Evolutionary conservation across 805 yeast species (phyloP), one percentile per base, ranked within the genome.

Genomic region (Komagataella kurtzmanii): DNA sequence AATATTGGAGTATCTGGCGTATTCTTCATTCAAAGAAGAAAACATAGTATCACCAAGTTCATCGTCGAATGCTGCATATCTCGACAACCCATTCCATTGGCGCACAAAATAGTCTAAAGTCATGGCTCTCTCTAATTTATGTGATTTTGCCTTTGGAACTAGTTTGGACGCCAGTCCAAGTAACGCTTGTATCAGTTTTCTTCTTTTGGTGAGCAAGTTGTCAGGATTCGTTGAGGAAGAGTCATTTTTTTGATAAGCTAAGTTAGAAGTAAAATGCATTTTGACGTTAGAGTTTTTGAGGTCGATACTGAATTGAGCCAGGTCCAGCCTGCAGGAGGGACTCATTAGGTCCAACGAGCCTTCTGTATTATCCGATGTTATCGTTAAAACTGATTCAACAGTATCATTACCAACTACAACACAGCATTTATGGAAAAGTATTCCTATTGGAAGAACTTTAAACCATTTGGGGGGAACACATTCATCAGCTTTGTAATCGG

Each of bases 71-170:
- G 64, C 58, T n/a, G 79, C 61, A 61, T 90, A 91, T 44, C 93
- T 74, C 12, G 79, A 70, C 23, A 91, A 66, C 1, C 98, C 98
- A 54, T 70, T 75, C 98, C 98, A 91, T 52, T 69, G 69, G n/a
- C 40, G 40, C 4, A 30, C 40, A 30, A 30, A 30, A 30, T 30
- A 30, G 12, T 24, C 64, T 61, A 6, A 55, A 49, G 46, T 59
- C 63, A 2, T 51, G 54, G 10, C 58, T 55, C 6, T 54, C 48
- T n/a, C 56, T 52, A 3, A 52, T 21, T 50, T 53, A 10, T 8
- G 36, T 18, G 51, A 24, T 49, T 47, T 17, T 53, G 23, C 14
- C 49, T 48, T 45, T 49, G 24, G 23, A 54, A 57, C 30, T 30
- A 30, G 40, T 30, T 30, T 30, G 40, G 8, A 30, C 10, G 14